phyloP scores from a whole-genome alignment of 1,284 basidiomycete species.

The Cutaneotrichosporon daszewskae region DNA sequence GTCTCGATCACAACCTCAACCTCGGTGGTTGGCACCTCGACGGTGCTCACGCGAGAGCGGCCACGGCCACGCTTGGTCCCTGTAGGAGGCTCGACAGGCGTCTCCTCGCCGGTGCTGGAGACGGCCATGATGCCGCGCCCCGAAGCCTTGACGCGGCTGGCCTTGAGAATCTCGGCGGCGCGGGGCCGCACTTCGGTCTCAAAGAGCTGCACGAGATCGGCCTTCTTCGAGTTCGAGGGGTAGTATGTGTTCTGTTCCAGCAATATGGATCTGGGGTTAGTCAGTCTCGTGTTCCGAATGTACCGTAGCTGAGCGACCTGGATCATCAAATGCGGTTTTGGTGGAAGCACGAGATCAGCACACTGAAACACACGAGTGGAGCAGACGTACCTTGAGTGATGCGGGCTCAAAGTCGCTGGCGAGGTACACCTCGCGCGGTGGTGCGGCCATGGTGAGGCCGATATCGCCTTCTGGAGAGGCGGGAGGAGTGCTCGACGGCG shows the following conservation, averaged over 20 bases:
- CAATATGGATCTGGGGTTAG: slow-evolving; percentile 11
- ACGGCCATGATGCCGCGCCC: slow-evolving; percentile 41
- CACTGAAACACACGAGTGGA: too few relatives aligned
- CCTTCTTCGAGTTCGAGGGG: slow-evolving; percentile 74
- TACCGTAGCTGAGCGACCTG: slow-evolving; percentile 42
- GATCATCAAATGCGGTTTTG: neutral
- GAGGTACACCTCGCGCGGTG: slow-evolving; percentile 57
- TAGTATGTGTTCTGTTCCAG: slow-evolving; percentile 69
- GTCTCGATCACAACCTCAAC: slow-evolving; percentile 10
- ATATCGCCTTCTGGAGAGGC: too few relatives aligned
- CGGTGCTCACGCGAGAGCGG: slow-evolving; percentile 17
- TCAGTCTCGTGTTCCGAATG: neutral
- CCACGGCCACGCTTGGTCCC: slow-evolving; percentile 24
- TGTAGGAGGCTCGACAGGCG: slow-evolving; percentile 8
- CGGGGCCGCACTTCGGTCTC: slow-evolving; percentile 66
- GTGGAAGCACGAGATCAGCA: neutral
- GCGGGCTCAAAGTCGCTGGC: slow-evolving; percentile 74
- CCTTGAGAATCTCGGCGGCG: slow-evolving; percentile 50
- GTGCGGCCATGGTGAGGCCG: slow-evolving; percentile 33
- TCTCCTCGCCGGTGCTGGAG: slow-evolving; percentile 20
- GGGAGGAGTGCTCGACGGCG: too few relatives aligned
- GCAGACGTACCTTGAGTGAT: slow-evolving; percentile 56
- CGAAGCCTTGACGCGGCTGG: slow-evolving; percentile 33
- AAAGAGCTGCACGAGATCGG: slow-evolving; percentile 75
- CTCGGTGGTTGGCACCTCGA: slow-evolving; percentile 2